Evolutionary conservation across 768 basidiomycete genomes (phyloP).

Genomic region (Brasilioporus rufonigricans): DNA sequence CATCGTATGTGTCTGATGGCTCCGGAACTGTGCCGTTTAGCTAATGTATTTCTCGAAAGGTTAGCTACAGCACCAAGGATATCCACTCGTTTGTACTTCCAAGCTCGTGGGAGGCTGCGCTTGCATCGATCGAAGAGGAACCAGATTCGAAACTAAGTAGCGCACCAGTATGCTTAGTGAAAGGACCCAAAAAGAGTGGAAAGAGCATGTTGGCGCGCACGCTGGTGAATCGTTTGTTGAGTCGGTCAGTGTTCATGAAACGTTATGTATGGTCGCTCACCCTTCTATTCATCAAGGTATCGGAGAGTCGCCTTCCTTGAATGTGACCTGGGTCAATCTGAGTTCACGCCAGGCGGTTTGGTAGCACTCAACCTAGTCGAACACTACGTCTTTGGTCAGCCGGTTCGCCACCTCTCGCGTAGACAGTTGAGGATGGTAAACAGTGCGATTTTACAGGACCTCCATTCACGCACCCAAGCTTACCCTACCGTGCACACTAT

Average conservation of each 20-base stretch:
- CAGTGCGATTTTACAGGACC: slow-evolving; percentile 53
- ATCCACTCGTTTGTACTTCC: slow-evolving; percentile 35
- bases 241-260: slow-evolving; percentile 38
- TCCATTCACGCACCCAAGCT: slow-evolving; percentile 77
- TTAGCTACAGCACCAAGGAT: slow-evolving; percentile 27
- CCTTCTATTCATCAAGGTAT: slow-evolving; percentile 45
- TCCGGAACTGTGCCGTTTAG: slow-evolving; percentile 5
- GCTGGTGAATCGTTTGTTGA: slow-evolving; percentile 65
- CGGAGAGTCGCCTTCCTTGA: slow-evolving; percentile 87
- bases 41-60: slow-evolving; percentile 21
- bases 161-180: slow-evolving; percentile 58
- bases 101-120: slow-evolving; percentile 34
- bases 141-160: slow-evolving; percentile 13
- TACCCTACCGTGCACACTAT: slow-evolving; percentile 76
- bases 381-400: slow-evolving; percentile 64
- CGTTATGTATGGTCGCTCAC: background rate
- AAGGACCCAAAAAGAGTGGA: slow-evolving; percentile 83
- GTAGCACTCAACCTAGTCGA: slow-evolving; percentile 77
- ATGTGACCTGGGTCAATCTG: slow-evolving; percentile 91
- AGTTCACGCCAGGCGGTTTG: slow-evolving; percentile 86
- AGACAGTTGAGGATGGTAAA: background rate
- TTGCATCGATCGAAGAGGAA: slow-evolving; percentile 13
- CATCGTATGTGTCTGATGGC: slow-evolving; percentile 38
- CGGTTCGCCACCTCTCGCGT: background rate
- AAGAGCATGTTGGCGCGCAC: slow-evolving; percentile 87